Evolutionary conservation across 768 basidiomycete genomes (phyloP), one percentile per base, ranked within the genome.

Genomic region (Naganishia vaughanmartiniae): DNA sequence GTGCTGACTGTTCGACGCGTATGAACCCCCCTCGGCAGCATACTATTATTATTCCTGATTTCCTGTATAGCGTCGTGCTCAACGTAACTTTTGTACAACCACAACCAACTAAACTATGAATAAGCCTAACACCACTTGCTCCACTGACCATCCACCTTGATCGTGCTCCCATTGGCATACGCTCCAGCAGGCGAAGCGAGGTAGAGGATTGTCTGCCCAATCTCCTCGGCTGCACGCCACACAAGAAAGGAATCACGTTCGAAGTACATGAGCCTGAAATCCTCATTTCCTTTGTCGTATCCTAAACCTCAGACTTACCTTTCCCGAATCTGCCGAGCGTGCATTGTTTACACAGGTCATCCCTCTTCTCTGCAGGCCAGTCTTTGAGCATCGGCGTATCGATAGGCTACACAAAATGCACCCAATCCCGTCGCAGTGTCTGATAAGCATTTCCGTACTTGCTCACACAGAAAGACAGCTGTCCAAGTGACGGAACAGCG

Each of bases 91-190:
- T 3, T 19, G 39, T 58, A 63, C 39, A 45, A 63, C 14, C 26
- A 24, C 60, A 26, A 30, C n/a, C 39, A 17, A 2, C 26, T 1
- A 19, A 6, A n/a, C n/a, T n/a, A n/a, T n/a, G n/a, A n/a, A 26
- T 2, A 45, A 24, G 14, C 54, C 60, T 63, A 63, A 63, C 60
- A 63, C 67, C 67, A 68, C 54, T 68, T 68, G 33, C 53, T 55
- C 67, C 67, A 68, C 31, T 54, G 53, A 21, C 67, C 67, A 42
- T 68, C 67, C 14, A 56, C 67, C 42, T 68, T 68, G n/a, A 68
- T 26, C 26, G 67, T 68, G 24, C 53, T 68, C 1, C 67, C 67
- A 15, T 34, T 68, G 34, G 53, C 54, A 45, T 68, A 68, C 21
- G n/a, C 54, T 21, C 53, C 33, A 7, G 67, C 67, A 10, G 33